Percentiles rank a stretch among this genome's conserved stretches.
phyloP scores from a whole-genome alignment of 2,329 filamentous ascomycete species.

The Aschersonia sp. region DNA sequence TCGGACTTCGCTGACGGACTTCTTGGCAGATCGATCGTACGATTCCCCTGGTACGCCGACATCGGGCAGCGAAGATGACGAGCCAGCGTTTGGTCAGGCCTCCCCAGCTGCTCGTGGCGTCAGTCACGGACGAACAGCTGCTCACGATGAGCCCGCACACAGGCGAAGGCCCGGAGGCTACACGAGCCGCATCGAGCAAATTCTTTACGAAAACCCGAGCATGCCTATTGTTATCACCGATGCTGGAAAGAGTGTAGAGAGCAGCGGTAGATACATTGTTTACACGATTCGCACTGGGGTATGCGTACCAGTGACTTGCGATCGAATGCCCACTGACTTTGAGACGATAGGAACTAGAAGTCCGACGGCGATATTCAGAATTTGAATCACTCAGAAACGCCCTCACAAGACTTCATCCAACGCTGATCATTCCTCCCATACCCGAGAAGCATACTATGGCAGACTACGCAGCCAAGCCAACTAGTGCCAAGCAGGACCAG shows the following conservation, averaged over 20 bases:
- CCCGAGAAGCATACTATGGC: slow-evolving; percentile 98
- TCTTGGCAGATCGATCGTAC: slow-evolving; percentile 24
- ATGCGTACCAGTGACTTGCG: slow-evolving; percentile 12
- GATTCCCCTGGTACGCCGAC: slow-evolving; percentile 59
- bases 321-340: neutral
- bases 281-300: slow-evolving; percentile 95
- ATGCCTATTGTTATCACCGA: slow-evolving; percentile 84
- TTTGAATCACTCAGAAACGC: slow-evolving; percentile 85
- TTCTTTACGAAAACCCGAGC: slow-evolving; percentile 87
- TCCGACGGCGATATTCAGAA: slow-evolving; percentile 89
- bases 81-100: slow-evolving; percentile 23
- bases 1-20: neutral
- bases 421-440: slow-evolving; percentile 88
- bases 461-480: slow-evolving; percentile 95
- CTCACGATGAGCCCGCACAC: slow-evolving; percentile 30
- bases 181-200: slow-evolving; percentile 91
- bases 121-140: slow-evolving; percentile 32
- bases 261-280: slow-evolving; percentile 84
- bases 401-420: slow-evolving; percentile 83
- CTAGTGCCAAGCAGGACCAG: slow-evolving; percentile 92
- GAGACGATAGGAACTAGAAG: slow-evolving; percentile 66
- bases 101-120: slow-evolving; percentile 13
- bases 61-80: slow-evolving; percentile 53
- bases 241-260: slow-evolving; percentile 89
- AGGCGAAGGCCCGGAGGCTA: slow-evolving; percentile 72